Evolutionary conservation across 805 yeast genomes (phyloP), one percentile per base, ranked within the genome.

Genomic region (Candida multigemmis): DNA sequence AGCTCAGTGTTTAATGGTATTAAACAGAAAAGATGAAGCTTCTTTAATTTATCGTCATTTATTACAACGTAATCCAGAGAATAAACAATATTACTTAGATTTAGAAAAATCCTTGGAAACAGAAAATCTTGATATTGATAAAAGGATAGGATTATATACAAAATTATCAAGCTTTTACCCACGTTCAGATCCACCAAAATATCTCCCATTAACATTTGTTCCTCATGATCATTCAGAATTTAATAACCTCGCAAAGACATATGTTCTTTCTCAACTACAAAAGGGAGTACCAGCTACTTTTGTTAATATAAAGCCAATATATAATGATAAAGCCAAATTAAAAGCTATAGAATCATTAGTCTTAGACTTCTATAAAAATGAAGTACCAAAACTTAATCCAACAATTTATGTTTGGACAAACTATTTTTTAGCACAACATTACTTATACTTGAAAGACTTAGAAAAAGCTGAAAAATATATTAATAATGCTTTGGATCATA

Each of bases 251-350:
- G 74, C 71, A 5, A 40, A 53, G 16, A 48, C 50, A 2, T 91
- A 86, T 48, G 53, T 87, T 24, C 32, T 67, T 4, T 51, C 63
- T 4, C 82, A 78, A 44, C 67, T 91, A 41, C 56, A 67, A 35
- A 69, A 85, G 30, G 93, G 94, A 21, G 91, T 86, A 18, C 97
- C 97, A 4, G 82, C 96, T 1, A 70, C 91, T 4, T 91, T 87
- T 55, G 79, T 79, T 30, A 79, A 83, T 41, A 73, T 91, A 26
- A 86, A 87, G 54, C 82, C 93, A 1, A 62, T 86, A 37, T 84
- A 83, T 55, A 66, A 60, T 30, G 68, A 65, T 40, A 31, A 40
- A 19, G 34, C 38, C 7, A 60, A 57, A 35, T 26, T 42, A 47
- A 25, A 61, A 55, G 40, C 65, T 3, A 66, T 83, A 31, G 74